Conservation (phyloP, 2,329 filamentous ascomycete genomes). For the Cordyceps javanica region DNA sequence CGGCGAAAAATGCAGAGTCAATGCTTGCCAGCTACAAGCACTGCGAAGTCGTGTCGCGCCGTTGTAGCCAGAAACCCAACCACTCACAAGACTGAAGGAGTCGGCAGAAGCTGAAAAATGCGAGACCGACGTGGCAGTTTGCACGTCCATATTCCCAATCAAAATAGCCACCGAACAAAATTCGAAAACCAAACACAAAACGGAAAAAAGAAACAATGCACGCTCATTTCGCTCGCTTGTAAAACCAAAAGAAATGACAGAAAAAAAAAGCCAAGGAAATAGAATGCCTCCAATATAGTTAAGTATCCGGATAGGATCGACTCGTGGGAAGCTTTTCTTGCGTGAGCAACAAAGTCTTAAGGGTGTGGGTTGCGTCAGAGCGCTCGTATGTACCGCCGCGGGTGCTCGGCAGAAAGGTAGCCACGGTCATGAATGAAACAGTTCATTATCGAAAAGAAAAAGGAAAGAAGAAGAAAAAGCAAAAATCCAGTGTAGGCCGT, state of each 20-base stretch:
- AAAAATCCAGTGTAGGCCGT: slow-evolving; percentile 16
- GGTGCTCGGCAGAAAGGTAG: slow-evolving; percentile 18
- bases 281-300: slow-evolving; percentile 21
- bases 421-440: slow-evolving; percentile 13
- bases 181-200: slow-evolving; percentile 15
- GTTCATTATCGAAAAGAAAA: slow-evolving; percentile 12
- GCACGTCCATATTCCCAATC: slow-evolving; percentile 12
- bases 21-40: background rate
- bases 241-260: slow-evolving; percentile 16
- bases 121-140: background rate
- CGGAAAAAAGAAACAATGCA: slow-evolving; percentile 17
- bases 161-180: slow-evolving; percentile 20
- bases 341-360: slow-evolving; percentile 46
- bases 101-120: background rate
- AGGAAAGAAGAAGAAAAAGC: slow-evolving; percentile 16
- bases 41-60: background rate
- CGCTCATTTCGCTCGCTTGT: slow-evolving; percentile 15
- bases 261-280: slow-evolving; percentile 23
- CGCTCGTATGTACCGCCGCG: slow-evolving; percentile 24
- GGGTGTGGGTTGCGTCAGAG: slow-evolving; percentile 24
- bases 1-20: background rate
- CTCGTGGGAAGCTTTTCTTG: slow-evolving; percentile 22
- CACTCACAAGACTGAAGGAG: background rate
- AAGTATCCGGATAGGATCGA: slow-evolving; percentile 23
- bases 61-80: background rate